Percentiles rank a stretch among this genome's conserved stretches.
Conservation (phyloP, 164 flowering plant genomes). For the Magnolia officinalis region DNA sequence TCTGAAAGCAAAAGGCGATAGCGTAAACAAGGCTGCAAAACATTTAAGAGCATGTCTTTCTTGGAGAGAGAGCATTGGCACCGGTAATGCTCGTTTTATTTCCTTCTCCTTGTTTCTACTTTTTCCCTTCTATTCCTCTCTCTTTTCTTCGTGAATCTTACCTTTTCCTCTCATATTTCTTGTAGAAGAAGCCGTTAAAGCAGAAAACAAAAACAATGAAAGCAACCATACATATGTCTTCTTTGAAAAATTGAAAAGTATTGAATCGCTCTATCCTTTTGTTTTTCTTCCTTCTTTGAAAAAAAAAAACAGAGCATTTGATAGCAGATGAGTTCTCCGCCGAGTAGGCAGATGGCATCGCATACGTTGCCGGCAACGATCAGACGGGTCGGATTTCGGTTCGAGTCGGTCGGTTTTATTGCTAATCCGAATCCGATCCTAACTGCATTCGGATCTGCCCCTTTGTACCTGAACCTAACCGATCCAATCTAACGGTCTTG, state of each 20-base stretch:
- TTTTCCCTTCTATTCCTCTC: constrained; percentile 10
- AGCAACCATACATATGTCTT: constrained; percentile 2
- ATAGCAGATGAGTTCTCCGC: constrained; percentile 95
- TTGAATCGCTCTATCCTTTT: neutral
- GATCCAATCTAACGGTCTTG: too few species aligned
- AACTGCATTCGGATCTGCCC: too few species aligned
- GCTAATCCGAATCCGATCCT: too few species aligned
- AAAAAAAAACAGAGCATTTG: constrained; percentile 51
- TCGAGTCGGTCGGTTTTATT: too few species aligned
- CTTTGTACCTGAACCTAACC: too few species aligned
- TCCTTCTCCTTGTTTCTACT: constrained; percentile 6
- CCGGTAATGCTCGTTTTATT: constrained; percentile 40
- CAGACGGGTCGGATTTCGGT: too few species aligned
- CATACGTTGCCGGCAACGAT: constrained; percentile 87
- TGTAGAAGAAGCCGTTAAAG: constrained; percentile 26
- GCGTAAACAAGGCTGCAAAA: constrained; percentile 88
- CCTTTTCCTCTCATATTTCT: constrained; percentile 18
- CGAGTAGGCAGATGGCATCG: constrained; percentile 90
- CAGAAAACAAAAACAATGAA: constrained; percentile 7
- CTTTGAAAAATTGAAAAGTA: neutral
- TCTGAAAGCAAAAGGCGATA: constrained; percentile 77
- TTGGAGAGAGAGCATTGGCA: constrained; percentile 84
- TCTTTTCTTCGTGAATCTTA: constrained; percentile 32
- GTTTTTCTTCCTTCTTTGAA: neutral
- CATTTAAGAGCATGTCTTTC: constrained; percentile 77